These are phyloP conservation scores for Irpex rosettiformis DNA, from an alignment of 1,284 basidiomycete genomes.

Conservation along the genomic window DNA sequence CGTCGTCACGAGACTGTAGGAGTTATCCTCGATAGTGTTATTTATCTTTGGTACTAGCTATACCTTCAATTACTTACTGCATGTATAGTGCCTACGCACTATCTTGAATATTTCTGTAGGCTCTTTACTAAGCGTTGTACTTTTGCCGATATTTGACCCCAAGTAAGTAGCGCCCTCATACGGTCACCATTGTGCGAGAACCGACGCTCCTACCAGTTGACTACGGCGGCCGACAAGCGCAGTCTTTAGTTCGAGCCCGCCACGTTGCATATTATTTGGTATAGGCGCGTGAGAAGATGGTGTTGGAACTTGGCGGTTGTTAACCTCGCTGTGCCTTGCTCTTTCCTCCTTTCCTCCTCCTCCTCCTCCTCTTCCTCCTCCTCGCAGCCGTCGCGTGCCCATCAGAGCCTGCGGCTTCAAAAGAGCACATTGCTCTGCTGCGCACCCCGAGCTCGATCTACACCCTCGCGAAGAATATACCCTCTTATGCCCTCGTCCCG, in stretches of 20 bases:
- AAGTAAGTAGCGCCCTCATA: no score
- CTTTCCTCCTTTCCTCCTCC: background rate
- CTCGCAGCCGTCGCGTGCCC: background rate
- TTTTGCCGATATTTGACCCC: no score
- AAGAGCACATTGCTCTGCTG: constrained; percentile 1
- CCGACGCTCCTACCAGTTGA: background rate
- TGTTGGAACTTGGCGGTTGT: background rate
- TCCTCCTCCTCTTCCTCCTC: background rate
- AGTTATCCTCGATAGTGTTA: no score
- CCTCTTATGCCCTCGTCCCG: constrained; percentile 1
- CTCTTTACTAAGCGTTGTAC: no score
- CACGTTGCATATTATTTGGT: background rate
- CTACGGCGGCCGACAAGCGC: background rate
- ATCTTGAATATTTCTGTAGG: no score
- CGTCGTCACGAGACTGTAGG: constrained; percentile 37
- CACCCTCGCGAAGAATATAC: constrained; percentile 2
- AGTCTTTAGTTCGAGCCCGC: background rate
- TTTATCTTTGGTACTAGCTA: no score
- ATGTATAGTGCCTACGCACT: no score
- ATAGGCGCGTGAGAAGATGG: background rate
- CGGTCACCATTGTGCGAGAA: no score
- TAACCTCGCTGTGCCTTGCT: background rate
- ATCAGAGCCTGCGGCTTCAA: background rate
- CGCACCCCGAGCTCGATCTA: background rate
- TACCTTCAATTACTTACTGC: no score